These are phyloP conservation scores for Erodium trifolium DNA, from an alignment of 441 rosid genomes.

Conservation along the genomic window DNA sequence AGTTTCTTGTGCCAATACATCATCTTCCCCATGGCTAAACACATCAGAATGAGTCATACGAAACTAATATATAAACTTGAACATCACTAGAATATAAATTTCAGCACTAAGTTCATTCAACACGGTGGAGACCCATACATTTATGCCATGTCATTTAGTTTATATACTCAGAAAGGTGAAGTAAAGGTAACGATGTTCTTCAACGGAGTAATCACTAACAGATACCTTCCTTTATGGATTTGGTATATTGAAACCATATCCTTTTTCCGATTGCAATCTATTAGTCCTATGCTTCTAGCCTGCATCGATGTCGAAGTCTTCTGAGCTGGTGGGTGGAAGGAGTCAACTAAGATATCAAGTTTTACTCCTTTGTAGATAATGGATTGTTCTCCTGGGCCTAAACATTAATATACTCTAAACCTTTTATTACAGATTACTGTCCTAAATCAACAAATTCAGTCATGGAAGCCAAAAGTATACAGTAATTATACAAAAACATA, in stretches of 20 bases:
- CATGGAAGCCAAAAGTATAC: background rate
- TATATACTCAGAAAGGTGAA: background rate
- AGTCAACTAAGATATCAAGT: constrained; percentile 1
- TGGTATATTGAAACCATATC: background rate
- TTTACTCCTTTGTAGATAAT: background rate
- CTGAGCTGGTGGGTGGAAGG: background rate
- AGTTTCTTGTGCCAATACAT: background rate
- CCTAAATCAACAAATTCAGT: background rate
- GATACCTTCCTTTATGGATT: background rate
- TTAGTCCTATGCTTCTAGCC: background rate
- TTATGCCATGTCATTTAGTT: background rate
- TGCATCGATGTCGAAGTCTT: background rate
- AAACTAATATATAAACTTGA: background rate
- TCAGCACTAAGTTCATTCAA: background rate
- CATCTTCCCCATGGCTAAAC: background rate
- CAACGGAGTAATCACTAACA: background rate
- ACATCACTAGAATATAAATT: background rate
- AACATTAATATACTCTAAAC: background rate
- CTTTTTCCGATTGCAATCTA: background rate
- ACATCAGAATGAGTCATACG: background rate
- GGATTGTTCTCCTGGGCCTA: background rate
- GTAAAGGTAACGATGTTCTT: background rate
- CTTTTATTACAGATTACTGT: background rate
- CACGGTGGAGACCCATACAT: background rate
- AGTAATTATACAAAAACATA: background rate